Conservation (phyloP, 352 stramenopile genomes). For the Blastocystis hominis region DNA sequence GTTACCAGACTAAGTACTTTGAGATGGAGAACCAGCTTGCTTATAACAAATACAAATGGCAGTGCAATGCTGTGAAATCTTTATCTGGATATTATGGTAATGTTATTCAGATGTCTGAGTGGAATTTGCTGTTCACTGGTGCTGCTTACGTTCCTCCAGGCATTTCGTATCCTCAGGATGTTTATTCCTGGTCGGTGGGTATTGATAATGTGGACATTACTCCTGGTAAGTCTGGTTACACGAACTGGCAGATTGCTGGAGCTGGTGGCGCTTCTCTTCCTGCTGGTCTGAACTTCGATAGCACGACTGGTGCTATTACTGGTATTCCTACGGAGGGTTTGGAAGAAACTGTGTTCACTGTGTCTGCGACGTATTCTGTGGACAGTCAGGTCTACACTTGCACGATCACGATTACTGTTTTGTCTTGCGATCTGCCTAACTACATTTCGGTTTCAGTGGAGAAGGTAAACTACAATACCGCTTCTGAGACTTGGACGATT, state of each 20-base stretch:
- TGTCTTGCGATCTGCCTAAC: constrained; percentile 16
- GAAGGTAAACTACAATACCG: neutral
- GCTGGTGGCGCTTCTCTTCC: neutral
- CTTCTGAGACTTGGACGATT: neutral
- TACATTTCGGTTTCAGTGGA: neutral
- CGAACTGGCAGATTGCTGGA: neutral
- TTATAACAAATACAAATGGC: constrained; percentile 35
- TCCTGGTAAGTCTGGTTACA: constrained; percentile 1
- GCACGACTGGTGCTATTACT: neutral
- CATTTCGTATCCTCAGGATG: constrained; percentile 21
- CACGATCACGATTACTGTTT: constrained; percentile 14
- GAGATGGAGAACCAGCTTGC: neutral
- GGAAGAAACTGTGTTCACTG: neutral
- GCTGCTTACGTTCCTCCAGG: neutral
- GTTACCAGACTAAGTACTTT: neutral
- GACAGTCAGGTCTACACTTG: neutral
- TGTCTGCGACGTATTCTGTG: neutral
- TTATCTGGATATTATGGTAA: neutral
- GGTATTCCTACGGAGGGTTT: neutral
- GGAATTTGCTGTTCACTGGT: constrained; percentile 22
- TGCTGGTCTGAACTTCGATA: constrained; percentile 17
- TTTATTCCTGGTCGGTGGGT: constrained; percentile 13
- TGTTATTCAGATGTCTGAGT: constrained; percentile 30
- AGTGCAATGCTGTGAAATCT: neutral
- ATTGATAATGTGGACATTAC: neutral